These are phyloP conservation scores for Microascus cirrosus DNA, from an alignment of 2,329 filamentous ascomycete species.

Conservation along the genomic window DNA sequence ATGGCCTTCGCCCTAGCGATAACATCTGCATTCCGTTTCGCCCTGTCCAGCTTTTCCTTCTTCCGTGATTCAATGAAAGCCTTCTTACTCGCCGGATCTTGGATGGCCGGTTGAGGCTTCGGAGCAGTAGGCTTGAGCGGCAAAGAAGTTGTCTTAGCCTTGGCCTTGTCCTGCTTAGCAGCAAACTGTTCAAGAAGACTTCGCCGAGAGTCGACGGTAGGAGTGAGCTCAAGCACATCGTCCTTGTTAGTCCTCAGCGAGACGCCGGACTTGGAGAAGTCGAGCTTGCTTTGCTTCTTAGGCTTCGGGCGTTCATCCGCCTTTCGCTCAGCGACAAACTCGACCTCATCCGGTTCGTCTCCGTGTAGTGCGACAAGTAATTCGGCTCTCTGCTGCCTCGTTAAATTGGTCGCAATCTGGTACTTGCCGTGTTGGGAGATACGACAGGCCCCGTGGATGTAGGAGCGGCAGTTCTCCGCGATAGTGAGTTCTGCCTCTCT, in stretches of 20 bases:
- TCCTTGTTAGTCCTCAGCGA: conserved; percentile 24
- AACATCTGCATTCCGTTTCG: conserved; percentile 58
- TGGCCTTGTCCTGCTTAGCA: conserved; percentile 20
- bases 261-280: conserved; percentile 15
- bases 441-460: conserved; percentile 57
- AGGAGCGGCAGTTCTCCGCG: conserved; percentile 43
- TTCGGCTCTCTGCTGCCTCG: conserved; percentile 73
- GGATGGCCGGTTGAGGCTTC: conserved; percentile 19
- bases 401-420: conserved; percentile 66
- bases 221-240: conserved; percentile 34
- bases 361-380: conserved; percentile 54
- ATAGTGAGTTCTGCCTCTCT: conserved; percentile 66
- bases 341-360: conserved; percentile 30
- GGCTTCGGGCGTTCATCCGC: conserved; percentile 6
- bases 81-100: conserved; percentile 9
- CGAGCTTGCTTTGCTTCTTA: conserved; percentile 41
- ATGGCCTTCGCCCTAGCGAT: conserved; percentile 53
- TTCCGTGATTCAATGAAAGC: conserved; percentile 60
- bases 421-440: conserved; percentile 37
- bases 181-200: conserved; percentile 33
- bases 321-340: conserved; percentile 4
- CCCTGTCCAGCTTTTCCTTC: conserved; percentile 63
- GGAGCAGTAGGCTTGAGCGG: conserved; percentile 11
- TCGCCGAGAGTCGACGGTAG: conserved; percentile 28
- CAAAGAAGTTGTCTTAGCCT: conserved; percentile 11